Percentiles rank a stretch among this genome's conserved stretches.
Conservation (phyloP, 2,329 filamentous ascomycete species). For the Metarhizium robertsii region DNA sequence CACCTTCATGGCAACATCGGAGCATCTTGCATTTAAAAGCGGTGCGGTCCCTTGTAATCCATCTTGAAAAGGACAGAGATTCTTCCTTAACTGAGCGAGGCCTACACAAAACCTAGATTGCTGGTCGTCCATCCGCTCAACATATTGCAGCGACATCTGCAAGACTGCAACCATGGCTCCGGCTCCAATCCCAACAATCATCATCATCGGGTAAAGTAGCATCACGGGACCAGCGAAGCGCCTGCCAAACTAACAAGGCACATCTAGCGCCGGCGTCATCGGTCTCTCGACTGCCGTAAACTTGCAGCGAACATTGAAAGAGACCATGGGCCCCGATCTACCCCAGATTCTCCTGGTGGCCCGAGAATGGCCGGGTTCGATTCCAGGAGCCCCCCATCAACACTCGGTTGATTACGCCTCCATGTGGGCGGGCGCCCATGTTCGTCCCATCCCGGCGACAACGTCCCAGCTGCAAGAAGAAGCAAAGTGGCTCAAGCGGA, state of each 20-base stretch:
- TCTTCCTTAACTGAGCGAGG: too few relatives aligned
- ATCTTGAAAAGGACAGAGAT: too few relatives aligned
- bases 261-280: constrained; percentile 40
- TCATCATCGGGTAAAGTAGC: constrained; percentile 7
- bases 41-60: too few relatives aligned
- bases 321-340: background rate
- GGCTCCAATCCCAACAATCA: background rate
- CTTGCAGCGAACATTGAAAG: constrained; percentile 23
- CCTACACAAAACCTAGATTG: background rate
- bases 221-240: background rate
- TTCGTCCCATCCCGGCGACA: constrained; percentile 36
- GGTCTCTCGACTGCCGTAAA: constrained; percentile 40
- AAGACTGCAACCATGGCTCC: background rate
- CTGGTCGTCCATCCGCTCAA: background rate
- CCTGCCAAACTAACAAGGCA: background rate
- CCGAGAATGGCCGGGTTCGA: constrained; percentile 25
- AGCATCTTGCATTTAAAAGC: too few relatives aligned
- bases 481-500: constrained; percentile 21
- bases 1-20: background rate
- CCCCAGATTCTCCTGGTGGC: constrained; percentile 18
- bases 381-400: constrained; percentile 17
- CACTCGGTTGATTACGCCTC: constrained; percentile 40
- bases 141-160: background rate
- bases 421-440: constrained; percentile 49
- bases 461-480: constrained; percentile 22